A percentile compares a stretch with the other conserved stretches of the same genome.
Evolutionary conservation across 495 filamentous ascomycete species (phyloP).

Genomic region (Acidomyces sp.): DNA sequence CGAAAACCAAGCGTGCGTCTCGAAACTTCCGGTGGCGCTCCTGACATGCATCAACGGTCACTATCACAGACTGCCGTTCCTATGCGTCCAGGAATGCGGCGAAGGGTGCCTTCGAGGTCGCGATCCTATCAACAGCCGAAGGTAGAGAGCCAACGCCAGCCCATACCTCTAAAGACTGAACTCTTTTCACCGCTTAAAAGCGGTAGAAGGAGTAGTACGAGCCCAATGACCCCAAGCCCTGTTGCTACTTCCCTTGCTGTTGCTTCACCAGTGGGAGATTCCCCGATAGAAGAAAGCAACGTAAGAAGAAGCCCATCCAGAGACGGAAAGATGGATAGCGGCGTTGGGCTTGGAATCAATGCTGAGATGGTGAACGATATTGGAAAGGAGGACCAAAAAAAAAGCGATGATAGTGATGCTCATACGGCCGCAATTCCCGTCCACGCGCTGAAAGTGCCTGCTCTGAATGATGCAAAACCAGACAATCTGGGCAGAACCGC

Average conservation of each 20-base stretch:
- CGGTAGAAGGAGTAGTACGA: constrained; percentile 1
- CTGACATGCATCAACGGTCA: constrained; percentile 5
- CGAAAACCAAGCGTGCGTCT: constrained; percentile 9
- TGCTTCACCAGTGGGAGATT: no score
- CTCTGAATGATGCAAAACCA: no score
- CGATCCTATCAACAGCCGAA: constrained; percentile 11
- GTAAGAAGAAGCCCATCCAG: no score
- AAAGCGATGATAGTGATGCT: no score
- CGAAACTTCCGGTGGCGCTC: constrained; percentile 2
- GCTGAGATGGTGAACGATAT: no score
- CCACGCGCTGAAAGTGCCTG: no score
- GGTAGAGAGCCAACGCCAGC: constrained; percentile 5
- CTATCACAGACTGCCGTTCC: constrained; percentile 12
- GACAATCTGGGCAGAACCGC: constrained; percentile 3
- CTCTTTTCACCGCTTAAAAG: constrained; percentile 20
- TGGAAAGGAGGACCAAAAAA: no score
- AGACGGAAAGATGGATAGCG: constrained; percentile 2
- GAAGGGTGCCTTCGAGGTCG: constrained; percentile 6
- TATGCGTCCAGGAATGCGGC: constrained; percentile 4
- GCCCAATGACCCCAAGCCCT: constrained; percentile 3
- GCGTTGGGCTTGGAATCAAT: neutral
- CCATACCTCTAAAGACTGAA: constrained; percentile 14
- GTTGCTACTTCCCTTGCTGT: no score
- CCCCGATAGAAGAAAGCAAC: no score
- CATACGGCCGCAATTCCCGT: no score